Conservation (phyloP, 2,329 filamentous ascomycete genomes). For the Fusarium nodosum region DNA sequence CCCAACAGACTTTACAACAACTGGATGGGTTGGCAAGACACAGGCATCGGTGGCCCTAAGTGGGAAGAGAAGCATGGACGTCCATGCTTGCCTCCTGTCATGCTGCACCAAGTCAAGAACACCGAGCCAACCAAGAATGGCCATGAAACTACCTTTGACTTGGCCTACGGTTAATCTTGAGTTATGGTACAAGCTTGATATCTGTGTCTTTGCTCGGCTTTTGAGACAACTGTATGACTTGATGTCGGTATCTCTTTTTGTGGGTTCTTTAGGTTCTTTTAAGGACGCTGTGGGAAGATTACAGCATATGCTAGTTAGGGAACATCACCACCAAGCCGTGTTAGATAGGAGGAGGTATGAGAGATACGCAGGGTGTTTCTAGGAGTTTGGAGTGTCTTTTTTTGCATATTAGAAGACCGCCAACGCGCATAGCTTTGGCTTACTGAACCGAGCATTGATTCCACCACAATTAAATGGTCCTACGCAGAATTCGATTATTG, state of each 20-base stretch:
- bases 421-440: conserved; percentile 3
- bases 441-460: not conserved
- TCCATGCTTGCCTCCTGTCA: conserved; percentile 69
- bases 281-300: conserved; percentile 8
- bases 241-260: conserved; percentile 24
- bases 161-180: conserved; percentile 55
- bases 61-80: conserved; percentile 71
- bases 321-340: conserved; percentile 38
- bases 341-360: conserved; percentile 31
- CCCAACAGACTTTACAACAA: conserved; percentile 73
- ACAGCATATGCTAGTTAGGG: conserved; percentile 40
- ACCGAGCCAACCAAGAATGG: conserved; percentile 64
- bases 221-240: conserved; percentile 9
- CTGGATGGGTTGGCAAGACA: conserved; percentile 72
- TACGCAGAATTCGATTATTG: no score
- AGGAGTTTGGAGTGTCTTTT: conserved; percentile 36
- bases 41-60: conserved; percentile 64
- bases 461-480: not conserved
- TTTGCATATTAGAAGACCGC: conserved; percentile 15
- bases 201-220: not conserved
- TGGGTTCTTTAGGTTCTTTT: conserved; percentile 19
- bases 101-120: conserved; percentile 72
- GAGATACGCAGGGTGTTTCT: conserved; percentile 50
- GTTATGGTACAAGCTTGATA: not conserved
- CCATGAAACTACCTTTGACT: conserved; percentile 56